These are phyloP conservation scores for Aspergillus tanneri DNA, from an alignment of 2,329 filamentous ascomycete genomes.

Conservation along the genomic window DNA sequence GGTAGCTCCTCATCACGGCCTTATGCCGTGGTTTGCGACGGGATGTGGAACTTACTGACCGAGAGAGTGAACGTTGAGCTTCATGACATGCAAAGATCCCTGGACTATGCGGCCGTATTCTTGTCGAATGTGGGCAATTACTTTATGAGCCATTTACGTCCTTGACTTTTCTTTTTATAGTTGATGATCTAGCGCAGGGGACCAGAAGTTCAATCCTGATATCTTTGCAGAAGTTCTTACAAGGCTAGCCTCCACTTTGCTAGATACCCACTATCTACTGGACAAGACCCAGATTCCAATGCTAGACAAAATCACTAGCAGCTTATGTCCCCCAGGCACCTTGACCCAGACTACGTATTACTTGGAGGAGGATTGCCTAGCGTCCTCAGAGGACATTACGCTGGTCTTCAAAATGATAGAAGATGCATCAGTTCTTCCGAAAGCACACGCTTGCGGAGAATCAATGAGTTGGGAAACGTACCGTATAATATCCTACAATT, in stretches of 20 bases:
- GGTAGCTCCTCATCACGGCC: conserved; percentile 52
- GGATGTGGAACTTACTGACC: conserved; percentile 49
- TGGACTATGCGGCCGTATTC: conserved; percentile 49
- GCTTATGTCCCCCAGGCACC: conserved; percentile 48
- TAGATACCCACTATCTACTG: background rate
- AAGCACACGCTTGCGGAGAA: conserved; percentile 49
- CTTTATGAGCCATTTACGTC: conserved; percentile 23
- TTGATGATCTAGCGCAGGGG: conserved; percentile 28
- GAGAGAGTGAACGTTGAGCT: conserved; percentile 36
- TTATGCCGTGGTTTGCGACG: conserved; percentile 49
- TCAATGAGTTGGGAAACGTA: conserved; percentile 44
- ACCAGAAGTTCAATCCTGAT: conserved; percentile 29
- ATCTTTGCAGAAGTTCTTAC: conserved; percentile 15
- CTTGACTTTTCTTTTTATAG: conserved; percentile 24
- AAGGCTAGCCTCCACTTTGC: conserved; percentile 7
- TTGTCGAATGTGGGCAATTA: conserved; percentile 57
- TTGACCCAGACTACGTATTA: conserved; percentile 46
- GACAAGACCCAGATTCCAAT: conserved; percentile 13
- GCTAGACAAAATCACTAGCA: conserved; percentile 13
- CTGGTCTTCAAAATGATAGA: conserved; percentile 45
- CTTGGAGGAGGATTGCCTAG: conserved; percentile 25
- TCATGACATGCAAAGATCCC: conserved; percentile 41
- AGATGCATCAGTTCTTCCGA: conserved; percentile 48
- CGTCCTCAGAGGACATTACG: conserved; percentile 49
- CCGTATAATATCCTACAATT: conserved; percentile 45